A percentile compares a stretch with the other conserved stretches of the same genome.
Evolutionary conservation across 768 basidiomycete species (phyloP).

Genomic region (Suillus occidentalis): DNA sequence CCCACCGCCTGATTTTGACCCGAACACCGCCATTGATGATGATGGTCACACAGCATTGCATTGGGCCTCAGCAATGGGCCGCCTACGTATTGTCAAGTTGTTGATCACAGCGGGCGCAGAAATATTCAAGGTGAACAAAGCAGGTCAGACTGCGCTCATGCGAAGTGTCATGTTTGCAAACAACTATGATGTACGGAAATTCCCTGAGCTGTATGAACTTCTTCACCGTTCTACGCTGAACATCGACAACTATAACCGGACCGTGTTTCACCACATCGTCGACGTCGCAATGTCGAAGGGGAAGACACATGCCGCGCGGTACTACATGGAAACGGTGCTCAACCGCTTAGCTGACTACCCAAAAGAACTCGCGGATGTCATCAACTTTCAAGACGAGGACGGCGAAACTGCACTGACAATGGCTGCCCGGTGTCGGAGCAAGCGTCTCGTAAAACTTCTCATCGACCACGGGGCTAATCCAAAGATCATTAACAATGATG

Average conservation of each 20-base stretch:
- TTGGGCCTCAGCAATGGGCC: constrained; percentile 99
- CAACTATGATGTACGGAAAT: constrained; percentile 99
- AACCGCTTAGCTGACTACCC: constrained; percentile 88
- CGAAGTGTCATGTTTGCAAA: constrained; percentile 99
- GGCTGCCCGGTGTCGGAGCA: constrained; percentile 93
- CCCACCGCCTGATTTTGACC: constrained; percentile 89
- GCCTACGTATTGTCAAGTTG: constrained; percentile 92
- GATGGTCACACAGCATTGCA: constrained; percentile 97
- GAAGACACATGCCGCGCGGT: constrained; percentile 95
- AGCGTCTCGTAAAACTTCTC: constrained; percentile 91
- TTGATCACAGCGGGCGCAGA: constrained; percentile 93
- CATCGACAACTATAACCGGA: constrained; percentile 96
- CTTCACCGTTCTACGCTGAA: constrained; percentile 98
- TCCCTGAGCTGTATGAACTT: constrained; percentile 95
- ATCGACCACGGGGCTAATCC: constrained; percentile 97
- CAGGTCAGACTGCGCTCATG: constrained; percentile 97
- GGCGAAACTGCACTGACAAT: constrained; percentile 97
- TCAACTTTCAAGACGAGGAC: constrained; percentile 99
- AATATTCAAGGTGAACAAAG: constrained; percentile 94
- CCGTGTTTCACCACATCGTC: constrained; percentile 97
- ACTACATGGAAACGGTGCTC: constrained; percentile 98
- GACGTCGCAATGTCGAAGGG: constrained; percentile 97
- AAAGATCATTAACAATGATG: constrained; percentile 90
- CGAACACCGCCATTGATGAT: constrained; percentile 96
- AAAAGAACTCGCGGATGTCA: constrained; percentile 93